Conservation (phyloP, 116 monocot species). For the Cymodocea nodosa region DNA sequence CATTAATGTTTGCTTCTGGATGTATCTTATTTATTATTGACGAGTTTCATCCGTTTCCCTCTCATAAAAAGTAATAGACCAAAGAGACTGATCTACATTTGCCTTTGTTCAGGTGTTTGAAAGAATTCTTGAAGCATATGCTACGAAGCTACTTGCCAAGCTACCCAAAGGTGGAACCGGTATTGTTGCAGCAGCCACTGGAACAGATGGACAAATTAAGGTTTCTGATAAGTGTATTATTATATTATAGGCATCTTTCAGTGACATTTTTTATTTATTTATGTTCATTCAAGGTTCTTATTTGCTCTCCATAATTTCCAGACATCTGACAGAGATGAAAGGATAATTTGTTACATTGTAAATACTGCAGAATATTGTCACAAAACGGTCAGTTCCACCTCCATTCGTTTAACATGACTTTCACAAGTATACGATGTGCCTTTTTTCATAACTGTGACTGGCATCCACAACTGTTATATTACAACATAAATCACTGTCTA, state of each 20-base stretch:
- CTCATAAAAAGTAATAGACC: no score
- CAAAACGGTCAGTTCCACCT: conserved; percentile 54
- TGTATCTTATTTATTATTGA: no score
- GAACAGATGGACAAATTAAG: conserved; percentile 96
- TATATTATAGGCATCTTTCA: not conserved
- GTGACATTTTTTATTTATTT: not conserved
- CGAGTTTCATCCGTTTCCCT: no score
- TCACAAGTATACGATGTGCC: not conserved
- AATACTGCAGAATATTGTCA: conserved; percentile 98
- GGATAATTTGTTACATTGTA: conserved; percentile 93
- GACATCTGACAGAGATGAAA: conserved; percentile 94
- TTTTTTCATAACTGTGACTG: no score
- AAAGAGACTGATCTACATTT: no score
- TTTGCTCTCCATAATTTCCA: conserved; percentile 19
- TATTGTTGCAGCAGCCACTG: conserved; percentile 95
- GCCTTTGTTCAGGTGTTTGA: conserved; percentile 55
- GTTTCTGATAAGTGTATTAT: conserved; percentile 17
- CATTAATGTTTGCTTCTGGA: no score
- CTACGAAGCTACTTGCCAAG: conserved; percentile 60
- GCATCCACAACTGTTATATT: no score
- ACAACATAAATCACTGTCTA: no score
- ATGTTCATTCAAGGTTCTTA: not conserved
- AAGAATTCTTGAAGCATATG: conserved; percentile 96
- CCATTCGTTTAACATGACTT: not conserved
- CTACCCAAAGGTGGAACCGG: conserved; percentile 90